phyloP scores from a whole-genome alignment of 192 early-diverging fungal genomes.

The Linnemannia zychae region DNA sequence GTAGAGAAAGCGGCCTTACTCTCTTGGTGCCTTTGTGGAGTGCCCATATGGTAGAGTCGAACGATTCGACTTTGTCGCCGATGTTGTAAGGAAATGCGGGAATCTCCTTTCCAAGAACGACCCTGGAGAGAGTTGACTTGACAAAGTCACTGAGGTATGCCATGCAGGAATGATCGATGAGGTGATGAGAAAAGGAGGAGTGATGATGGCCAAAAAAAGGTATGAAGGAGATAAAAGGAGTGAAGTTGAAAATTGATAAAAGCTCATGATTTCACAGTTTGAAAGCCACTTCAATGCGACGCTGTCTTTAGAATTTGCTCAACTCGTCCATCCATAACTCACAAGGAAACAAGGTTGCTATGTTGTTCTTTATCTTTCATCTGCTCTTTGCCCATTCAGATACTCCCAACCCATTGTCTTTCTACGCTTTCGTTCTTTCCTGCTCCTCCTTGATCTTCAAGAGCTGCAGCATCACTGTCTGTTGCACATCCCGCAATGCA shows the following conservation, averaged over 20 bases:
- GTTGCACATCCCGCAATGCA: slow-evolving; percentile 12
- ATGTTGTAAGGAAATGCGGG: slow-evolving; percentile 75
- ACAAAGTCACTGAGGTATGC: slow-evolving; percentile 56
- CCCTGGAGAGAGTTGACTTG: slow-evolving; percentile 60
- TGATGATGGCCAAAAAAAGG: not conserved
- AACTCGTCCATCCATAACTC: not conserved
- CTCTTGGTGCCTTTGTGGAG: slow-evolving; percentile 75
- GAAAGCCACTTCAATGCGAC: not conserved
- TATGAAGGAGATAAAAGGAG: not conserved
- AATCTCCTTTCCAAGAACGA: slow-evolving; percentile 71
- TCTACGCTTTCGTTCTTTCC: not conserved
- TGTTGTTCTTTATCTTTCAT: not conserved
- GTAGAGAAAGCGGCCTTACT: no score
- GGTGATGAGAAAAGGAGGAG: slow-evolving; percentile 1
- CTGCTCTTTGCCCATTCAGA: not conserved
- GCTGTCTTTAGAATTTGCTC: not conserved
- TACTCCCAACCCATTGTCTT: not conserved
- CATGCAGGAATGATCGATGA: slow-evolving; percentile 18
- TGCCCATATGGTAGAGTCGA: slow-evolving; percentile 74
- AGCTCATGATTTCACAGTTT: not conserved
- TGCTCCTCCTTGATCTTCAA: slow-evolving; percentile 1
- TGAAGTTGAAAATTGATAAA: not conserved
- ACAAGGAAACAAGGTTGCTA: not conserved
- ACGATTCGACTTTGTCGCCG: slow-evolving; percentile 73
- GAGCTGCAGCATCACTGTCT: slow-evolving; percentile 15